Evolutionary conservation across 805 yeast species (phyloP), one percentile per base, ranked within the genome.

Genomic region (Clavispora santaluciae): DNA sequence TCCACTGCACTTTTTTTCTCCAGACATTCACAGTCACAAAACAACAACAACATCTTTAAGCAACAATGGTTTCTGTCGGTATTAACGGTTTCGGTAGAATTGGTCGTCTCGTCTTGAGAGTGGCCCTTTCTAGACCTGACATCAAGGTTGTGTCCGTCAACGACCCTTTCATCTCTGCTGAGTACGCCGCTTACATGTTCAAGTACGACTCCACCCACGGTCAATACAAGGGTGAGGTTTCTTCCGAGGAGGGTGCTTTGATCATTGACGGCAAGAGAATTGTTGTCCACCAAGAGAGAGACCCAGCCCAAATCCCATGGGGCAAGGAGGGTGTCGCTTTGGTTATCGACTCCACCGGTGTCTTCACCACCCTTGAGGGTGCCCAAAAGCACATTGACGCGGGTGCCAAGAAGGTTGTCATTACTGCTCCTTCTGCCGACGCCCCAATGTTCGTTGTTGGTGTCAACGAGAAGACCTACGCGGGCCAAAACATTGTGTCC

Each of bases 131-230:
- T n/a, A 59, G 66, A 56, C 49, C 52, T 26, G 64, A 60, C 56
- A 58, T 61, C 48, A 51, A 53, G 39, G 61, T 61, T 30, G 66
- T 60, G 38, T 63, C 64, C 30, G 44, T 61, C 51, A 61, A 61
- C 46, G 66, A 61, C 46, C 66, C 66, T 29, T 61, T 61, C 51
- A 54, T 61, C 49, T 59, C 63, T 36, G 50, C 66, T 28, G 66
- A 61, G 49, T 61, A 61, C 49, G 66, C 66, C 38, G 50, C 66
- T 26, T 61, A 61, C 57, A 61, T 61, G 66, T 61, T 61, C 56
- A 59, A 61, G 51, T 61, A 61, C 52, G 66, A 61, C 53, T 61
- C 66, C 44, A 61, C 66, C 49, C 66, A 61, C 55, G 64, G 66
- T 44, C 48, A 51, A 45, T 61, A 49, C 56, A 41, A 46, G 28